Evolutionary conservation across 2,329 filamentous ascomycete genomes (phyloP), one percentile per base, ranked within the genome.

Genomic region (Trichoderma citrinoviride): DNA sequence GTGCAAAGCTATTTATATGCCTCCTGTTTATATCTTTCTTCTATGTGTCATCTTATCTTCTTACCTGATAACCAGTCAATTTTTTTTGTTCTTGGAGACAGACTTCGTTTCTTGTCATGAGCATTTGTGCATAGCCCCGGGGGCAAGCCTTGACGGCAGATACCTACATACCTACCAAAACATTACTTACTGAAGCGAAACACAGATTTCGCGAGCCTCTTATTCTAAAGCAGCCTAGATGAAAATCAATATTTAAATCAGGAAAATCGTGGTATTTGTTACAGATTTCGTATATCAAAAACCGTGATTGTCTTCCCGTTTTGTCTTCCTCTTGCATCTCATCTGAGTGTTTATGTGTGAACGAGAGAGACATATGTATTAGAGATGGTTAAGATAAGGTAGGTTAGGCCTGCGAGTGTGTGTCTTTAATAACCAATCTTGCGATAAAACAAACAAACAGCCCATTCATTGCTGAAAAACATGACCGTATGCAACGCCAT

Each of bases 401-500:
- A 12, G 10, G 33, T 37, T 12, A 29, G 70, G 70, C 71, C 67
- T 73, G 67, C 40, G 49, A 44, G 40, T 54, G 49, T 62, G 61
- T 69, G 68, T 67, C 69, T 67, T 65, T 56, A 71, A 69, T 75
- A 75, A 72, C 73, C 74, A 75, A 76, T 73, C 68, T 74, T 50
- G 67, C 70, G 70, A 71, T 37, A 37, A 37, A n/a, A 33, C 27
- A 66, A 65, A 65, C 69, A 57, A 64, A 54, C 71, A 69, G 69
- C 68, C 69, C 69, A 43, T 62, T 46, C 46, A 44, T 70, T 71
- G 71, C 72, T 70, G 67, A 73, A 37, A 37, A 75, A 71, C 68
- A 66, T 71, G 70, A 68, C 67, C 69, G 71, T 65, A 70, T 70
- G 70, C 69, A 76, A 75, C 73, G 74, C 74, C 73, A 70, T 74